Conservation (phyloP, 257 asterid species). For the Oldenlandia corymbosa region DNA sequence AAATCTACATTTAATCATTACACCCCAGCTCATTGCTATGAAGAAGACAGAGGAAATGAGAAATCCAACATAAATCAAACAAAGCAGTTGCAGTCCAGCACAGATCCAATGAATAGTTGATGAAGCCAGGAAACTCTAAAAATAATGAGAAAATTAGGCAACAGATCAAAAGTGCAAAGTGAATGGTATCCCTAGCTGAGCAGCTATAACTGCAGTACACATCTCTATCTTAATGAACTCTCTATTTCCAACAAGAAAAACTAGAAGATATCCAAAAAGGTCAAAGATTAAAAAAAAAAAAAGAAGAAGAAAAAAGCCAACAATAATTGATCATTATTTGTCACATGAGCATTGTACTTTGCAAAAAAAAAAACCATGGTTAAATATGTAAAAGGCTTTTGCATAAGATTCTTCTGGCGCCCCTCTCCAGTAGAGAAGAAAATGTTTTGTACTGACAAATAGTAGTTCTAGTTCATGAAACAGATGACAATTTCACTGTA, state of each 20-base stretch:
- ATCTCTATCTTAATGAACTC: too few relatives aligned
- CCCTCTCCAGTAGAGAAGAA: background rate
- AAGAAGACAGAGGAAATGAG: too few relatives aligned
- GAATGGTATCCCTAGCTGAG: background rate
- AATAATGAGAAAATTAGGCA: background rate
- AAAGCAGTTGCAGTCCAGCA: too few relatives aligned
- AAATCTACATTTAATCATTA: background rate
- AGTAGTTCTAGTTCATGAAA: background rate
- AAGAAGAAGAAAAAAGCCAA: background rate
- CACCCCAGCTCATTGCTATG: background rate
- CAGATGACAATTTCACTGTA: background rate
- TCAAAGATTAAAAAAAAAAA: too few relatives aligned
- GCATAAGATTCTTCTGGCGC: background rate
- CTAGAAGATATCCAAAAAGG: background rate
- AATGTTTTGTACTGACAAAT: background rate
- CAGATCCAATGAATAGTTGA: too few relatives aligned
- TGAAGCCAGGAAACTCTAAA: too few relatives aligned
- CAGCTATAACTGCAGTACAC: background rate
- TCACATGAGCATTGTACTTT: background rate
- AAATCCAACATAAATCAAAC: too few relatives aligned
- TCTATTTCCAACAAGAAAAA: background rate
- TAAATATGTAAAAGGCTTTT: background rate
- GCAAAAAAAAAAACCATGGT: background rate
- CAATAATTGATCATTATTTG: background rate
- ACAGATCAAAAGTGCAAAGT: background rate